Evolutionary conservation across 2,329 filamentous ascomycete genomes (phyloP).

Genomic region (Fusarium sp.): DNA sequence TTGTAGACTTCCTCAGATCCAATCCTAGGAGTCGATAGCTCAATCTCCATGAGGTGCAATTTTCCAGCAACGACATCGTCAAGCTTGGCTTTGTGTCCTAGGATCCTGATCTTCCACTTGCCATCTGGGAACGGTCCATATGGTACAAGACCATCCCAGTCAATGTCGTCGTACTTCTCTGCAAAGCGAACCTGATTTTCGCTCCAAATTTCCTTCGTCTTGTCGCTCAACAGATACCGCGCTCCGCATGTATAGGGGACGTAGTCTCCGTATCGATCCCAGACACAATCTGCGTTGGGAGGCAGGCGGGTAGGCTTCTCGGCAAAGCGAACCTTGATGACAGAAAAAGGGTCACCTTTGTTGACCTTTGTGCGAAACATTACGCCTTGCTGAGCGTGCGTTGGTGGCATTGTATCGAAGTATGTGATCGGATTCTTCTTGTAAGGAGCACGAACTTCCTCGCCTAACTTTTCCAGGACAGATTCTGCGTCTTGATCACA

Average conservation of each 20-base stretch:
- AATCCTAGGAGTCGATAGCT: conserved; percentile 23
- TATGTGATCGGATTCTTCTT: conserved; percentile 38
- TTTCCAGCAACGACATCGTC: conserved; percentile 35
- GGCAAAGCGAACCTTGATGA: conserved; percentile 36
- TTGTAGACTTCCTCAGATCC: conserved; percentile 22
- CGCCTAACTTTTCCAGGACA: conserved; percentile 31
- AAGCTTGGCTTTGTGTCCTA: conserved; percentile 34
- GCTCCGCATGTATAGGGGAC: conserved; percentile 32
- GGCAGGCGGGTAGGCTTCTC: conserved; percentile 14
- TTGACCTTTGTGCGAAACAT: conserved; percentile 41
- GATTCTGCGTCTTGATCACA: conserved; percentile 28
- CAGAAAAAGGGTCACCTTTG: conserved; percentile 27
- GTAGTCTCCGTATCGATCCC: conserved; percentile 36
- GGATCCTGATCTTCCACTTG: conserved; percentile 37
- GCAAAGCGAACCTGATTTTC: conserved; percentile 35
- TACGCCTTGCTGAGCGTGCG: conserved; percentile 31
- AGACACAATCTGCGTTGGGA: conserved; percentile 26
- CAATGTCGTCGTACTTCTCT: conserved; percentile 32
- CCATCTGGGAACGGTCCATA: conserved; percentile 34
- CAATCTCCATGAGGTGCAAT: conserved; percentile 40
- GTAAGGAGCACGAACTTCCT: conserved; percentile 27
- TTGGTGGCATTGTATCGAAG: conserved; percentile 37
- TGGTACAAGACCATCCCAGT: conserved; percentile 31
- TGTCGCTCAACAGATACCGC: conserved; percentile 10
- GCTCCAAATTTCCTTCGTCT: conserved; percentile 26